A percentile compares a stretch with the other conserved stretches of the same genome.
Conservation (phyloP, 1,139 yeast species). For the Petasospora rhodanensis region DNA sequence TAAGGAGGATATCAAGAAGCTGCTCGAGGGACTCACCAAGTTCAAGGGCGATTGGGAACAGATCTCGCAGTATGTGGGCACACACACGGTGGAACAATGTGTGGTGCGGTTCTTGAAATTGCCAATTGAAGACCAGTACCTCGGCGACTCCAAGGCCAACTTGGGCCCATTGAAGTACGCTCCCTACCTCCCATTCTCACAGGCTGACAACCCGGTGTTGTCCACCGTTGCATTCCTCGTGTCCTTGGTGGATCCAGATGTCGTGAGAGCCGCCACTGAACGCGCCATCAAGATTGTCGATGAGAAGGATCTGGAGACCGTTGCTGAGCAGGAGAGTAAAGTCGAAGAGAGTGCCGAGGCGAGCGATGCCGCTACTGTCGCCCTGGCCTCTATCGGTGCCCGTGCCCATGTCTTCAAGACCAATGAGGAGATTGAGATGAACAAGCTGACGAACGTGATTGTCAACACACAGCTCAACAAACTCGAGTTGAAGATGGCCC, state of each 20-base stretch:
- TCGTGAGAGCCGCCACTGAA: conserved; percentile 76
- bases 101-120: conserved; percentile 72
- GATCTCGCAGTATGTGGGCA: conserved; percentile 59
- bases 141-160: conserved; percentile 42
- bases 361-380: conserved; percentile 48
- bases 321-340: conserved; percentile 12
- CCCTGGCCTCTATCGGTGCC: conserved; percentile 70
- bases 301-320: conserved; percentile 31
- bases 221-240: conserved; percentile 86
- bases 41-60: conserved; percentile 70
- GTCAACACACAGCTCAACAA: conserved; percentile 71
- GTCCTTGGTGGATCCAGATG: conserved; percentile 80
- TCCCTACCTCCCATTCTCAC: conserved; percentile 76
- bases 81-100: conserved; percentile 76
- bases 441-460: conserved; percentile 51
- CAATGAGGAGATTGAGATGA: conserved; percentile 78
- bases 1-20: conserved; percentile 49
- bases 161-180: conserved; percentile 79
- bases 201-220: conserved; percentile 88
- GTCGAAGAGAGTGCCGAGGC: conserved; percentile 15
- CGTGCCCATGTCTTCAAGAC: conserved; percentile 80
- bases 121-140: conserved; percentile 75
- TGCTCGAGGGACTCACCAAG: conserved; percentile 60
- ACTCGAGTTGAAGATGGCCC: conserved; percentile 69
- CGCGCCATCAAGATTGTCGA: conserved; percentile 59